These are phyloP conservation scores for Pinus albicaulis DNA, from an alignment of 75 land plant genomes.

Conservation along the genomic window DNA sequence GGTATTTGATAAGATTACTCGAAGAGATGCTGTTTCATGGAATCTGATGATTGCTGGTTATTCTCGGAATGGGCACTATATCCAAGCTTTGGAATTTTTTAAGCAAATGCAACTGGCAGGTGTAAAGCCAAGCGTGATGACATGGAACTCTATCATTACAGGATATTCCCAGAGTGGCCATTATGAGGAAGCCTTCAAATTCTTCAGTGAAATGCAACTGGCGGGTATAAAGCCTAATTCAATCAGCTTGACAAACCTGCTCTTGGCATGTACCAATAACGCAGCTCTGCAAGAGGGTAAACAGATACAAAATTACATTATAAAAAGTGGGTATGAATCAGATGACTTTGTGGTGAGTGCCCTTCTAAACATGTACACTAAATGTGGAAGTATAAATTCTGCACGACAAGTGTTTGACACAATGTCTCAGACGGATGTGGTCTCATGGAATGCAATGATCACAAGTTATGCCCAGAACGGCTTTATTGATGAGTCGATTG, in stretches of 20 bases:
- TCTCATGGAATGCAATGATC: constrained; percentile 16
- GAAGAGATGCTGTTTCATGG: constrained; percentile 17
- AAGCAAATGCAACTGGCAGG: constrained; percentile 10
- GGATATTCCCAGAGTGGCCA: constrained; percentile 13
- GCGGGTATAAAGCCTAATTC: constrained; percentile 9
- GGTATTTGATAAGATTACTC: constrained; percentile 9
- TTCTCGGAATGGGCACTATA: constrained; percentile 1
- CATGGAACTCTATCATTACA: constrained; percentile 15
- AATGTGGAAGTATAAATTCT: constrained; percentile 17
- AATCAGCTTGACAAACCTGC: background rate
- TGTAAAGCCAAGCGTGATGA: background rate
- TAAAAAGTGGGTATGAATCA: background rate
- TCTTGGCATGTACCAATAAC: constrained; percentile 7
- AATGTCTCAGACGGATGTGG: constrained; percentile 8
- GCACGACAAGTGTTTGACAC: constrained; percentile 16
- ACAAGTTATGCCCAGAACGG: constrained; percentile 9
- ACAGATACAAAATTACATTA: constrained; percentile 4
- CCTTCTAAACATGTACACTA: constrained; percentile 19
- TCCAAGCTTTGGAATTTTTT: constrained; percentile 8
- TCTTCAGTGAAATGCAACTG: constrained; percentile 5
- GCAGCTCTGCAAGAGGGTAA: constrained; percentile 3
- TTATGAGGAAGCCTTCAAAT: background rate
- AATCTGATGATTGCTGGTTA: constrained; percentile 20
- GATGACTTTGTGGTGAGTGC: constrained; percentile 9
- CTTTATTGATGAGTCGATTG: background rate